Conservation (phyloP, 164 flowering plant species). For the Kingdonia uniflora region DNA sequence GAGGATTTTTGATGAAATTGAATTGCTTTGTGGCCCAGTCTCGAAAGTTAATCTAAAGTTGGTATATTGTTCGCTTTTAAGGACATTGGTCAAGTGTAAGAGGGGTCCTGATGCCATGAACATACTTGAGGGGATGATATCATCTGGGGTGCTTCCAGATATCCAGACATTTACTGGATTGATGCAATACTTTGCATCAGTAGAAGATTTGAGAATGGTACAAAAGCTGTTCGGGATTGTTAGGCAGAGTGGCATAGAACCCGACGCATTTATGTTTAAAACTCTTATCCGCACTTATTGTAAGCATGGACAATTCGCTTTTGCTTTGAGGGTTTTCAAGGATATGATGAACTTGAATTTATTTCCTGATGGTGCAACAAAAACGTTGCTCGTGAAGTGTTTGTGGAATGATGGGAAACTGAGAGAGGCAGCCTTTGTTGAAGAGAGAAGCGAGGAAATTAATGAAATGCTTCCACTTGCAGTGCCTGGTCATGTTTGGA, state of each 20-base stretch:
- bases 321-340: constrained; percentile 72
- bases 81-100: constrained; percentile 65
- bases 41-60: constrained; percentile 39
- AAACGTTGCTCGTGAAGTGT: constrained; percentile 70
- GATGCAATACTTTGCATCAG: constrained; percentile 73
- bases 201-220: constrained; percentile 62
- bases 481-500: constrained; percentile 53
- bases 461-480: constrained; percentile 36
- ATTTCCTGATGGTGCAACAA: constrained; percentile 63
- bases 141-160: constrained; percentile 51
- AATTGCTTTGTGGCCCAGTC: constrained; percentile 34
- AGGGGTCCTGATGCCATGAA: constrained; percentile 44
- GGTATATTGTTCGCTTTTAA: constrained; percentile 67
- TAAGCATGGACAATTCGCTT: constrained; percentile 56
- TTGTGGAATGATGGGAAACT: constrained; percentile 89
- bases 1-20: constrained; percentile 44
- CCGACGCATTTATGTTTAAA: constrained; percentile 70
- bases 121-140: constrained; percentile 67
- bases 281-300: constrained; percentile 65
- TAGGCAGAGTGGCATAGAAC: constrained; percentile 58
- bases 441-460: constrained; percentile 46
- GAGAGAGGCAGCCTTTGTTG: constrained; percentile 74
- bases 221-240: constrained; percentile 71
- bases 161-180: constrained; percentile 72
- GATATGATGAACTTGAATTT: constrained; percentile 54